Percentiles rank a stretch among this genome's conserved stretches.
phyloP scores from a whole-genome alignment of 2,329 filamentous ascomycete genomes.

The Colletotrichum salicis region DNA sequence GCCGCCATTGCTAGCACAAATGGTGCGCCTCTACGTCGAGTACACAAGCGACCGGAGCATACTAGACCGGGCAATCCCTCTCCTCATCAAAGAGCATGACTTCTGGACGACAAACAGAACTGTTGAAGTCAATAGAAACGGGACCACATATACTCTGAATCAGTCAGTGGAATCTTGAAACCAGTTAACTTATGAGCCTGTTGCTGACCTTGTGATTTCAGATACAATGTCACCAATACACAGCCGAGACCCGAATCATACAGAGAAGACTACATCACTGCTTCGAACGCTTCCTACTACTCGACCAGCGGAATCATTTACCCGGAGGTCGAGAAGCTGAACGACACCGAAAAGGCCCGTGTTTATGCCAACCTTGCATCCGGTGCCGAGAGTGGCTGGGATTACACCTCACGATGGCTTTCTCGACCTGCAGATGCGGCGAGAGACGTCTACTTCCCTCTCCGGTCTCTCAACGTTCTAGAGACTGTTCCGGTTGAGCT shows the following conservation, averaged over 20 bases:
- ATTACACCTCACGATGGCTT: slow-evolving; percentile 71
- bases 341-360: slow-evolving; percentile 59
- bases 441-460: slow-evolving; percentile 70
- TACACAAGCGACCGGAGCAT: slow-evolving; percentile 72
- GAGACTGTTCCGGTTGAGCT: slow-evolving; percentile 72
- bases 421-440: slow-evolving; percentile 66
- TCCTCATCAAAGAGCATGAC: slow-evolving; percentile 71
- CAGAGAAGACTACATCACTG: slow-evolving; percentile 72
- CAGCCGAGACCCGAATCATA: slow-evolving; percentile 76
- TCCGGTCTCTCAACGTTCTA: slow-evolving; percentile 70
- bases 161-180: slow-evolving; percentile 51
- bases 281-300: slow-evolving; percentile 73
- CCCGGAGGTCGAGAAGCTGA: slow-evolving; percentile 60
- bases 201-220: slow-evolving; percentile 34
- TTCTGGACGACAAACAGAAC: slow-evolving; percentile 73
- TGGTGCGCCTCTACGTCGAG: slow-evolving; percentile 73
- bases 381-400: slow-evolving; percentile 74
- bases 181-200: too few relatives aligned
- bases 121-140: slow-evolving; percentile 58
- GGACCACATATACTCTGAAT: slow-evolving; percentile 65
- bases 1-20: slow-evolving; percentile 72
- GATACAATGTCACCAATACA: slow-evolving; percentile 71
- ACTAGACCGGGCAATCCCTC: slow-evolving; percentile 68
- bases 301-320: slow-evolving; percentile 68
- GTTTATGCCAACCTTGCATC: slow-evolving; percentile 72